Conservation (phyloP, 2,329 filamentous ascomycete genomes). For the Phyllosticta ampelicida region DNA sequence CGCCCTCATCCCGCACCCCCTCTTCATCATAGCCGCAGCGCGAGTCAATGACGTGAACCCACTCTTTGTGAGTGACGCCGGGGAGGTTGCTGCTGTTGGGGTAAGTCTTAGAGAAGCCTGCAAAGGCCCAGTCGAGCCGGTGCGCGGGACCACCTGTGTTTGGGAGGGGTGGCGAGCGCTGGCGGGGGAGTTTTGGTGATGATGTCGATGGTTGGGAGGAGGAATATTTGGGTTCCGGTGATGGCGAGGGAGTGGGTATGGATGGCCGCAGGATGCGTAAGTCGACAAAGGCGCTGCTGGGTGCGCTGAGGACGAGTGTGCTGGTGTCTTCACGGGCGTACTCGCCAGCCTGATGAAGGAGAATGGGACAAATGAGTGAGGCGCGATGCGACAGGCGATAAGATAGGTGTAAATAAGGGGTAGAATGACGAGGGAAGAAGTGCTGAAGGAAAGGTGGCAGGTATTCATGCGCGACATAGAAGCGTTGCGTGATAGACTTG, state of each 20-base stretch:
- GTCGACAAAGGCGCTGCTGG: conserved; percentile 49
- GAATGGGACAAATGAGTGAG: not conserved
- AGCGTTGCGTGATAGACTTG: not conserved
- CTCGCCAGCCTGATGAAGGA: conserved; percentile 15
- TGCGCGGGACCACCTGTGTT: conserved; percentile 20
- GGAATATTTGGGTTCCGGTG: conserved; percentile 12
- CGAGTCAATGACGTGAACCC: conserved; percentile 52
- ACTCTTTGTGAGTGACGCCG: conserved; percentile 28
- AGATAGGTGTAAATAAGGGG: not conserved
- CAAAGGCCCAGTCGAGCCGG: conserved; percentile 55
- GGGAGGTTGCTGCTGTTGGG: not conserved
- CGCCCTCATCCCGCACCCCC: conserved; percentile 42
- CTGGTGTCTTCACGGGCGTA: conserved; percentile 48
- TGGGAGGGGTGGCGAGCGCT: conserved; percentile 11
- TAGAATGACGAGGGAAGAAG: no score
- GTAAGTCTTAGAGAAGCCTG: conserved; percentile 36
- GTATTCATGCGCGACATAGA: not conserved
- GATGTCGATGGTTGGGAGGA: not conserved
- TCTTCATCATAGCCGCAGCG: conserved; percentile 24
- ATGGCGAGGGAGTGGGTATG: not conserved
- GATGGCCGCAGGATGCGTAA: conserved; percentile 40
- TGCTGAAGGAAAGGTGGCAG: not conserved
- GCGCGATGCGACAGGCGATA: not conserved
- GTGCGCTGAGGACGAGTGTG: conserved; percentile 54
- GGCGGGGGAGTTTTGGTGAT: not conserved